These are phyloP conservation scores for Solanum hybrid DNA, from an alignment of 305 asterid genomes.

Conservation along the genomic window DNA sequence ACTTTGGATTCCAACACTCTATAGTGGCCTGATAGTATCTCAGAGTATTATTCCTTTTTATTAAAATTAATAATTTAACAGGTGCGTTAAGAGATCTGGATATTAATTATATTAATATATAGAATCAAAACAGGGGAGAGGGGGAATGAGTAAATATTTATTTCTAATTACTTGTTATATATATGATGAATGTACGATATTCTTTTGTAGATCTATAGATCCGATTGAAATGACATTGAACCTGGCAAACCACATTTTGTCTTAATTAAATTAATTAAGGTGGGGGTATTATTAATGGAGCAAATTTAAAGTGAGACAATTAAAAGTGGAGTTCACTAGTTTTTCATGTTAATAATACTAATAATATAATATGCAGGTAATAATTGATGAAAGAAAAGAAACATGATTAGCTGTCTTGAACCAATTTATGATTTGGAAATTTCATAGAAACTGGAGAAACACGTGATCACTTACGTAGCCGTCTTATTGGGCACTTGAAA, in stretches of 20 bases:
- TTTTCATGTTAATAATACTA: background rate
- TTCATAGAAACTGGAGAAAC: background rate
- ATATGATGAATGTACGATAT: background rate
- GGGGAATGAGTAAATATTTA: background rate
- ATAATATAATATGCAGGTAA: too few species aligned
- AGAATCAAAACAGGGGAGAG: background rate
- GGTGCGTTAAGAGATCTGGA: background rate
- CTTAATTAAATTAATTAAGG: background rate
- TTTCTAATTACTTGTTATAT: background rate
- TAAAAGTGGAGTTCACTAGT: background rate
- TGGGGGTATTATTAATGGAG: background rate
- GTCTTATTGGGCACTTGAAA: background rate
- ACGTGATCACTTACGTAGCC: background rate
- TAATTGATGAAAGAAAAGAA: background rate
- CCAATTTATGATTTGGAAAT: background rate
- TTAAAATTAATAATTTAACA: background rate
- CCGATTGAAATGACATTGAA: background rate
- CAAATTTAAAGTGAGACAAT: background rate
- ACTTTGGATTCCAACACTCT: conserved; percentile 1
- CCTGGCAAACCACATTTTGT: background rate
- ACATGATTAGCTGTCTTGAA: background rate
- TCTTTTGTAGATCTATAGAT: background rate
- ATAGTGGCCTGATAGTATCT: background rate
- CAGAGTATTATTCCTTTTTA: background rate
- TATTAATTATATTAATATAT: background rate